A percentile compares a stretch with the other conserved stretches of the same genome.
These are phyloP conservation scores for Pulveroboletus sp. DNA, from an alignment of 1,284 basidiomycete genomes.

Conservation along the genomic window DNA sequence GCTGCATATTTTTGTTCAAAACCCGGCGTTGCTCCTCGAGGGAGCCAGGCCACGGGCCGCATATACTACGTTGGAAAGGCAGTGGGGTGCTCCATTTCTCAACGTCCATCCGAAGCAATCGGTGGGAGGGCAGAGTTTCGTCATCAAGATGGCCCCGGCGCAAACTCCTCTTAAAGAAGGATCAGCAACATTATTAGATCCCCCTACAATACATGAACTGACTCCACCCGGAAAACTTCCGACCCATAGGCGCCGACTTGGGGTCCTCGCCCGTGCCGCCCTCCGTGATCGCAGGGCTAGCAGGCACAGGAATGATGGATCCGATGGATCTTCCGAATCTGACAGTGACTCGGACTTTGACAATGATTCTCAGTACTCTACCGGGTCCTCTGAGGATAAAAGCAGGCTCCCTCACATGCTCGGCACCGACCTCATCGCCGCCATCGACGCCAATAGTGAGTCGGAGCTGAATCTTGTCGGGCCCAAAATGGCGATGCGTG, in stretches of 20 bases:
- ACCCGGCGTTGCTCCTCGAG: conserved; percentile 5
- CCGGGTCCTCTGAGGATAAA: conserved; percentile 24
- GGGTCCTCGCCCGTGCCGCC: conserved; percentile 26
- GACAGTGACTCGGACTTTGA: conserved; percentile 24
- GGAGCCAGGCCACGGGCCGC: conserved; percentile 6
- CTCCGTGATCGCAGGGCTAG: conserved; percentile 23
- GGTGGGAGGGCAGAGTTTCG: background rate
- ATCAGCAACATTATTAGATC: background rate
- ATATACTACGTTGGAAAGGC: background rate
- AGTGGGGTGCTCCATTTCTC: conserved; percentile 4
- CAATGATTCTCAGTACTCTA: conserved; percentile 25
- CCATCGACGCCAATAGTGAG: conserved; percentile 33
- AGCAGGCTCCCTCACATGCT: conserved; percentile 29
- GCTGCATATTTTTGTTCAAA: background rate
- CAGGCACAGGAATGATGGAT: background rate
- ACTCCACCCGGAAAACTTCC: background rate
- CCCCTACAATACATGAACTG: background rate
- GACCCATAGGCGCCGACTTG: conserved; percentile 9
- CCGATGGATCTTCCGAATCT: conserved; percentile 16
- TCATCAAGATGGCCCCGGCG: background rate
- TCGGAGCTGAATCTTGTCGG: conserved; percentile 21
- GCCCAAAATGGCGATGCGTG: background rate
- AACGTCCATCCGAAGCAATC: background rate
- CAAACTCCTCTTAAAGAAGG: background rate
- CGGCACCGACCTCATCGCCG: conserved; percentile 32